Evolutionary conservation across 345 rosid species (phyloP).

Genomic region (Heritiera littoralis): DNA sequence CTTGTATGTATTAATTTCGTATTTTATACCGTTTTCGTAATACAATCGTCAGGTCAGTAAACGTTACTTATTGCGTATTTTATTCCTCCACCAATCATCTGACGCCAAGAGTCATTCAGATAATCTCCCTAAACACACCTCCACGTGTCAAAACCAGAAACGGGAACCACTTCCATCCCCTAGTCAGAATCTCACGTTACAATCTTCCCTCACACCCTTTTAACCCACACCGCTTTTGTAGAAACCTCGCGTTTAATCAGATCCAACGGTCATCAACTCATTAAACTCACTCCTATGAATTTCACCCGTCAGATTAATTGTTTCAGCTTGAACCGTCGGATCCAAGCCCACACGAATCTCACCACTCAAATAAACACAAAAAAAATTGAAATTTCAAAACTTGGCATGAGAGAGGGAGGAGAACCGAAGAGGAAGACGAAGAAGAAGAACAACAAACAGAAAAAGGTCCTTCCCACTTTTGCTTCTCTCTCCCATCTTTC

Average conservation of each 20-base stretch:
- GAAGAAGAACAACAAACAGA: conserved; percentile 29
- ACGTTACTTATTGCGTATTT: too few species aligned
- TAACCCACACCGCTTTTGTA: conserved; percentile 6
- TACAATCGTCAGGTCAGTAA: too few species aligned
- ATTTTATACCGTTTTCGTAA: too few species aligned
- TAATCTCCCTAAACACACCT: neutral
- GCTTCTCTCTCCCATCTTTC: conserved; percentile 27
- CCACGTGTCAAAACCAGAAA: conserved; percentile 25
- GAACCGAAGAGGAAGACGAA: conserved; percentile 41
- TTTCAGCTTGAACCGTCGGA: conserved; percentile 42
- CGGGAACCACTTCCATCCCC: neutral
- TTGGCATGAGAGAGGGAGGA: conserved; percentile 85
- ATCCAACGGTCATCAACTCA: conserved; percentile 50
- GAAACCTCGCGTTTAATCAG: neutral
- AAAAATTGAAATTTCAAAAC: conserved; percentile 84
- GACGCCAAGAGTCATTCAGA: neutral
- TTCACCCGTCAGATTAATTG: conserved; percentile 47
- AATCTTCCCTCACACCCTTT: neutral
- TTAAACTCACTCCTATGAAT: conserved; percentile 48
- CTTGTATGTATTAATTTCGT: too few species aligned
- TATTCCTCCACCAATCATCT: neutral
- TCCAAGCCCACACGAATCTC: conserved; percentile 41
- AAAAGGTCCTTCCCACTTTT: conserved; percentile 17
- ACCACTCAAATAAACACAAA: conserved; percentile 56
- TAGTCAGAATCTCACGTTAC: neutral